phyloP scores from a whole-genome alignment of 768 basidiomycete genomes.

The Suillus luteus region DNA sequence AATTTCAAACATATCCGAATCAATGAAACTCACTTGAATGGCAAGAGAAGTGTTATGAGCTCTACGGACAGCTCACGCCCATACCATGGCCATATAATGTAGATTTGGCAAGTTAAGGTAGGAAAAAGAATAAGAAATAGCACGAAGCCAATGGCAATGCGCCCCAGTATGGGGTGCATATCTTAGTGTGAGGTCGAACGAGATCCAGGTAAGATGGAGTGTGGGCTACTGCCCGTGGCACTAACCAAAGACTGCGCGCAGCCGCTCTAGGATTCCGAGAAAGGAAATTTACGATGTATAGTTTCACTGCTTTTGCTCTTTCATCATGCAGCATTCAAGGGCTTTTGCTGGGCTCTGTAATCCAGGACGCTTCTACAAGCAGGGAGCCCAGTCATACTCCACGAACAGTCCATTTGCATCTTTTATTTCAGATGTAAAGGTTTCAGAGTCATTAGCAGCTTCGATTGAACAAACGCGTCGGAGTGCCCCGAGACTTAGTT shows the following conservation, averaged over 20 bases:
- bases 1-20: constrained; percentile 11
- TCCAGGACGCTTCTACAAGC: constrained; percentile 5
- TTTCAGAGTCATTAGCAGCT: neutral
- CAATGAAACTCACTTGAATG: constrained; percentile 77
- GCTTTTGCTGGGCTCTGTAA: constrained; percentile 3
- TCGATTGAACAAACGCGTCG: constrained; percentile 1
- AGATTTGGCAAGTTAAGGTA: constrained; percentile 85
- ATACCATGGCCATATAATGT: constrained; percentile 93
- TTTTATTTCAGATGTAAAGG: constrained; percentile 10
- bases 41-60: constrained; percentile 72
- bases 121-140: constrained; percentile 82
- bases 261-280: neutral
- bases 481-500: constrained; percentile 16
- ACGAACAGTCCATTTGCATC: constrained; percentile 5
- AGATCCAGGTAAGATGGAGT: constrained; percentile 10
- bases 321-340: constrained; percentile 14
- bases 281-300: neutral
- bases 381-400: neutral
- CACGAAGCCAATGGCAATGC: constrained; percentile 68
- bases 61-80: constrained; percentile 72
- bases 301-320: neutral
- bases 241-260: neutral
- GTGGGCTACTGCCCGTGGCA: neutral
- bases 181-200: constrained; percentile 13
- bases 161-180: constrained; percentile 54